These are phyloP conservation scores for Podospora didyma DNA, from an alignment of 495 filamentous ascomycete genomes.

Conservation along the genomic window DNA sequence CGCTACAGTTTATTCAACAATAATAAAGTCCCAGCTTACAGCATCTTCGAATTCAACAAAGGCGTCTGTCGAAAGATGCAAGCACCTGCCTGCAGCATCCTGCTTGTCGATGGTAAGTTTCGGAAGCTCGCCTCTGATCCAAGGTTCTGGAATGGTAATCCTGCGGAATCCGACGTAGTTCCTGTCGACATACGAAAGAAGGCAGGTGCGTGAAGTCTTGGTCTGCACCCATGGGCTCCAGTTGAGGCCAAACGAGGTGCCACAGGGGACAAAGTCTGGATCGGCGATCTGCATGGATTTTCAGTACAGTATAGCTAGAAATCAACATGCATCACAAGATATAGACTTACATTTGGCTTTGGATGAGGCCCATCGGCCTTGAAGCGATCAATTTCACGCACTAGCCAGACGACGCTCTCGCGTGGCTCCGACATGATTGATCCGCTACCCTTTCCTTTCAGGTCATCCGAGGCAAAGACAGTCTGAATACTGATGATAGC, in stretches of 20 bases:
- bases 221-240: slow-evolving; percentile 40
- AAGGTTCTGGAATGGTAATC: slow-evolving; percentile 26
- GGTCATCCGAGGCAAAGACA: slow-evolving; percentile 8
- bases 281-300: slow-evolving; percentile 23
- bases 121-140: slow-evolving; percentile 19
- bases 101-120: slow-evolving; percentile 21
- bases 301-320: neutral
- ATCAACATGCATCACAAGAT: neutral
- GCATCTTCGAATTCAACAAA: slow-evolving; percentile 46
- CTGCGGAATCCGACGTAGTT: slow-evolving; percentile 45
- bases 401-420: slow-evolving; percentile 34
- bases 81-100: slow-evolving; percentile 36
- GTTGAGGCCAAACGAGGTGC: slow-evolving; percentile 41
- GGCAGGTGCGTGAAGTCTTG: slow-evolving; percentile 24
- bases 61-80: slow-evolving; percentile 38
- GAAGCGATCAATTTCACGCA: slow-evolving; percentile 40
- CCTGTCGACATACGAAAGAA: slow-evolving; percentile 37
- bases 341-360: slow-evolving; percentile 24
- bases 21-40: slow-evolving; percentile 19
- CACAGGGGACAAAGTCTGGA: slow-evolving; percentile 35
- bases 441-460: slow-evolving; percentile 2
- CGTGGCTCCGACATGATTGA: neutral
- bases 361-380: slow-evolving; percentile 40
- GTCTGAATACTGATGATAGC: slow-evolving; percentile 40
- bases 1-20: neutral